These are phyloP conservation scores for Zygoascus bituminiphila DNA, from an alignment of 805 yeast genomes.

Conservation along the genomic window DNA sequence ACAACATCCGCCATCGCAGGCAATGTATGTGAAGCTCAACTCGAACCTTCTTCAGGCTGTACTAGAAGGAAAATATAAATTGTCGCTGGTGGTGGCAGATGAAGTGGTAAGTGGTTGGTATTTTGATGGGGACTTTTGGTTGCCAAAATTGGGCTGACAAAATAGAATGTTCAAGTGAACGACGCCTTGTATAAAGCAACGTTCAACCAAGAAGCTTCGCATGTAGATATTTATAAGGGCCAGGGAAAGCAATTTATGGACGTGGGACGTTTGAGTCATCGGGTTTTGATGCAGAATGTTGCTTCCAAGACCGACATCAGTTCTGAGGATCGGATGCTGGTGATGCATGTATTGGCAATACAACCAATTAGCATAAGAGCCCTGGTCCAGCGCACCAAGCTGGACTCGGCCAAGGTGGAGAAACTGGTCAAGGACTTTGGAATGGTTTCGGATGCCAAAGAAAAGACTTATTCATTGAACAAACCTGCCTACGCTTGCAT, in stretches of 20 bases:
- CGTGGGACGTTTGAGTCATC: slow-evolving; percentile 2
- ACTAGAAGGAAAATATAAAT: neutral
- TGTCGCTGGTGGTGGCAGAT: neutral
- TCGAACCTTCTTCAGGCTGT: neutral
- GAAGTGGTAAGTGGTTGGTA: neutral
- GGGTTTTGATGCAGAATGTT: neutral
- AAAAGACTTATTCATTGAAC: neutral
- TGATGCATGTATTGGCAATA: neutral
- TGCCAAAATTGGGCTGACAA: neutral
- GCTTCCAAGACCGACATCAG: neutral
- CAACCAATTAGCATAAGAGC: neutral
- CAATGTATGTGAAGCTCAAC: slow-evolving; percentile 1
- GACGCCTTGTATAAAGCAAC: slow-evolving; percentile 2
- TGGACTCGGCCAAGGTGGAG: neutral
- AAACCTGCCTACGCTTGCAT: neutral
- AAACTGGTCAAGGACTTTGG: neutral
- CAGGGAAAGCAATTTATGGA: neutral
- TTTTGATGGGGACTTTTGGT: neutral
- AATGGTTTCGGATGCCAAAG: neutral
- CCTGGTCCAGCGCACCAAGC: neutral
- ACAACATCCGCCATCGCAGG: neutral
- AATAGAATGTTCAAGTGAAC: neutral
- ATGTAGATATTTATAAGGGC: slow-evolving; percentile 15
- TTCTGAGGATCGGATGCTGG: neutral
- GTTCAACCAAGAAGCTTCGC: slow-evolving; percentile 17